Evolutionary conservation across 148 eudicot species (phyloP).

Genomic region (Camellia lanceoleosa): DNA sequence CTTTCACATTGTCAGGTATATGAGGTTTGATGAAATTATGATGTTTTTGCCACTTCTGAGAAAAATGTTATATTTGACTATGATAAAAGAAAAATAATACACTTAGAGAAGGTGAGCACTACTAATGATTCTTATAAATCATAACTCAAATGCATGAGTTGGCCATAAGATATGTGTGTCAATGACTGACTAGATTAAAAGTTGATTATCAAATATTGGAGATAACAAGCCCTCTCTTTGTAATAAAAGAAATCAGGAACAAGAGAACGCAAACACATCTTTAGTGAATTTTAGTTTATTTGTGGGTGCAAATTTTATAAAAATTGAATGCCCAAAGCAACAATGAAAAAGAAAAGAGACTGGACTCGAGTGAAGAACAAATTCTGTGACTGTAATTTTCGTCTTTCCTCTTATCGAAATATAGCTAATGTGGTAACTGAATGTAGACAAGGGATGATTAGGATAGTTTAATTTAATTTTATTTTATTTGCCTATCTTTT

Average conservation of each 20-base stretch:
- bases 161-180: neutral
- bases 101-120: neutral
- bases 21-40: neutral
- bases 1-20: conserved; percentile 48
- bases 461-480: neutral
- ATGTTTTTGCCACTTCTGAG: neutral
- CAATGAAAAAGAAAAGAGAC: neutral
- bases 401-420: neutral
- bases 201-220: neutral
- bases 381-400: neutral
- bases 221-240: neutral
- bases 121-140: neutral
- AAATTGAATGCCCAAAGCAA: neutral
- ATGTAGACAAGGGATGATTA: neutral
- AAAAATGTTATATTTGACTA: neutral
- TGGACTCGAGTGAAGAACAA: neutral
- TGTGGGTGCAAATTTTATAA: neutral
- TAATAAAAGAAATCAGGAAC: neutral
- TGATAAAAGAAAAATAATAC: neutral
- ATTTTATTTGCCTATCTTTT: neutral
- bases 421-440: neutral
- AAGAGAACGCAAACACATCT: neutral
- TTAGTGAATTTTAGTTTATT: neutral
- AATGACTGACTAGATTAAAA: neutral
- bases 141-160: no score